Percentiles rank a stretch among this genome's conserved stretches.
These are phyloP conservation scores for Phytophthora lateralis DNA, from an alignment of 352 stramenopile species.

Conservation along the genomic window DNA sequence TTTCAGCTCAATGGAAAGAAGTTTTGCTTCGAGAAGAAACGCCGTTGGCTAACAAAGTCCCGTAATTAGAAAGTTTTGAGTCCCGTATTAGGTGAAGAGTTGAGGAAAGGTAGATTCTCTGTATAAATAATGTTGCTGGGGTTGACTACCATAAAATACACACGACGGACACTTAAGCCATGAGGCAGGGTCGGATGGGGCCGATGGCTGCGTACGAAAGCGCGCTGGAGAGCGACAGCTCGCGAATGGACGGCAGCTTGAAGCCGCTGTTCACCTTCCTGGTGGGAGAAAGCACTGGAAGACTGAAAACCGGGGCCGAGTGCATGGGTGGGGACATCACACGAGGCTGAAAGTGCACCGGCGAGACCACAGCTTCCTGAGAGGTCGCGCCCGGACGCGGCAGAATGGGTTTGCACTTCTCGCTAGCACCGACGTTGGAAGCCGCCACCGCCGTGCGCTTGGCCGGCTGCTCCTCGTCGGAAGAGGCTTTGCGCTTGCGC, in stretches of 20 bases:
- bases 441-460: constrained; percentile 42
- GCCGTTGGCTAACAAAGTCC: constrained; percentile 6
- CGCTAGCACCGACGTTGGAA: constrained; percentile 28
- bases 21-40: constrained; percentile 9
- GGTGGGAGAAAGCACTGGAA: constrained; percentile 49
- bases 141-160: constrained; percentile 30
- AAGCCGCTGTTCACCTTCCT: constrained; percentile 45
- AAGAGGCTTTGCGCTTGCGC: constrained; percentile 58
- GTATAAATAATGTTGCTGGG: constrained; percentile 36
- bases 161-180: constrained; percentile 39
- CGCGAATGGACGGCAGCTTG: constrained; percentile 65
- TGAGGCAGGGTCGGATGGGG: constrained; percentile 45
- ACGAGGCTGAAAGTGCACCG: constrained; percentile 16
- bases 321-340: constrained; percentile 29
- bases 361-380: constrained; percentile 8
- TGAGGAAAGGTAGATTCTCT: not conserved
- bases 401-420: constrained; percentile 77
- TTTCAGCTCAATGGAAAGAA: not conserved
- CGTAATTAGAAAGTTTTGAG: not conserved
- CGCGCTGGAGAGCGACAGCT: constrained; percentile 44
- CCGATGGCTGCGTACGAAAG: constrained; percentile 29
- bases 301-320: constrained; percentile 26
- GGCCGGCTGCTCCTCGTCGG: constrained; percentile 37
- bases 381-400: constrained; percentile 34
- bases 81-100: not conserved